Evolutionary conservation across 2,329 filamentous ascomycete species (phyloP), one percentile per base, ranked within the genome.

Genomic region (Acephala macrosclerotiorum): DNA sequence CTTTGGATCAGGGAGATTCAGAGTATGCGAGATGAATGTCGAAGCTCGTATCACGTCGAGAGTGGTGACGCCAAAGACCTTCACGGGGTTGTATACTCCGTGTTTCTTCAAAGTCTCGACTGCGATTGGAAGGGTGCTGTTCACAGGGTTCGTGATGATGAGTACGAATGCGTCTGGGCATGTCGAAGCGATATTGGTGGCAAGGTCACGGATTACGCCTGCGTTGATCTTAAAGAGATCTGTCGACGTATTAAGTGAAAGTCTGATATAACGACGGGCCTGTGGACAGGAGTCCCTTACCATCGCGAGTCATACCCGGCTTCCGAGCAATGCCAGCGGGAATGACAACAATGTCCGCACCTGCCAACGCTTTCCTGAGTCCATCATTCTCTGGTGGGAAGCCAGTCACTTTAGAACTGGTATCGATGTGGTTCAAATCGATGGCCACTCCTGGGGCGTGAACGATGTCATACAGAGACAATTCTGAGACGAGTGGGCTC

Each of bases 371-470:
- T 18, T 26, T 53, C 11, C 6, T 53, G 12, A 53, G 47, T 7
- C 47, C 47, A 53, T 53, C n/a, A 53, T 53, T 29, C 1, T 25
- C 47, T 7, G 47, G 47, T 3, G 26, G 20, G 7, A 53, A 53
- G 6, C 47, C 47, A 1, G 47, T 12, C 4, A 53, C 47, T 53
- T 53, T 53, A 7, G 47, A 25, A 26, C 8, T 7, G 47, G 47
- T 53, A 53, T 53, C 47, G 47, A 53, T 53, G 47, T 53, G 47
- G 14, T 53, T 53, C 20, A 53, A 16, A 53, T 53, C 47, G 14
- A 53, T 53, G 12, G 47, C 47, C 2, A 53, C 26, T 26, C 47
- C 47, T 9, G 47, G 47, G 20, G 47, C 47, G 26, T 53, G 47
- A 53, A 53, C 47, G 47, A 53, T 53, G 26, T 53, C 47, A 29